Conservation (phyloP, 2,329 filamentous ascomycete species). For the Verticillium nonalfalfae region DNA sequence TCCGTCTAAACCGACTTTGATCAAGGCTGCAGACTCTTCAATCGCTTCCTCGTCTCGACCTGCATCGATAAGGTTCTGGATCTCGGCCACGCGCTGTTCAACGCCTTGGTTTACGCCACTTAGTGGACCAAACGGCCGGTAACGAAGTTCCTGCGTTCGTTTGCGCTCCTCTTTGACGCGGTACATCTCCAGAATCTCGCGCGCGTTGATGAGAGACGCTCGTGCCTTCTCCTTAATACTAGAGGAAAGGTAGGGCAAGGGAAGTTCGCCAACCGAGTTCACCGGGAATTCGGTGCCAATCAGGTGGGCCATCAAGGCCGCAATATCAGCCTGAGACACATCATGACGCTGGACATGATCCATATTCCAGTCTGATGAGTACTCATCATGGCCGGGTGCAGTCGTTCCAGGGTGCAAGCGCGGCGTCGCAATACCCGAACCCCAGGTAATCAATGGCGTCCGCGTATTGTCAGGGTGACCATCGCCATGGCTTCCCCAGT, state of each 20-base stretch:
- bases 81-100: conserved; percentile 60
- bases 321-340: conserved; percentile 89
- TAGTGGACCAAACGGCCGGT: conserved; percentile 68
- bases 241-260: conserved; percentile 73
- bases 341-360: conserved; percentile 79
- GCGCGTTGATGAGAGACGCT: conserved; percentile 77
- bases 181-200: conserved; percentile 91
- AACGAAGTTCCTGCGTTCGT: conserved; percentile 66
- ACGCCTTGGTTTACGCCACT: conserved; percentile 56
- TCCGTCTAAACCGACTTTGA: conserved; percentile 72
- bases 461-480: conserved; percentile 96
- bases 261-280: conserved; percentile 92
- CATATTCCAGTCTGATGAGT: conserved; percentile 84
- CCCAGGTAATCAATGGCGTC: conserved; percentile 89
- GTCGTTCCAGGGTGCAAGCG: conserved; percentile 44
- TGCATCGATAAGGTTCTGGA: conserved; percentile 60
- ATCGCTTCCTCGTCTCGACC: conserved; percentile 73
- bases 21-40: conserved; percentile 66
- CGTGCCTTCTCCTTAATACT: conserved; percentile 71
- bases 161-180: conserved; percentile 87
- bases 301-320: conserved; percentile 91
- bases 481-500: conserved; percentile 98
- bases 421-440: conserved; percentile 79
- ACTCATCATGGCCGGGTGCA: conserved; percentile 82
- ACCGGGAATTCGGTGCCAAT: conserved; percentile 84